Evolutionary conservation across 371 early-diverging fungal species (phyloP).

Genomic region (Syncephalis plumigaleata): DNA sequence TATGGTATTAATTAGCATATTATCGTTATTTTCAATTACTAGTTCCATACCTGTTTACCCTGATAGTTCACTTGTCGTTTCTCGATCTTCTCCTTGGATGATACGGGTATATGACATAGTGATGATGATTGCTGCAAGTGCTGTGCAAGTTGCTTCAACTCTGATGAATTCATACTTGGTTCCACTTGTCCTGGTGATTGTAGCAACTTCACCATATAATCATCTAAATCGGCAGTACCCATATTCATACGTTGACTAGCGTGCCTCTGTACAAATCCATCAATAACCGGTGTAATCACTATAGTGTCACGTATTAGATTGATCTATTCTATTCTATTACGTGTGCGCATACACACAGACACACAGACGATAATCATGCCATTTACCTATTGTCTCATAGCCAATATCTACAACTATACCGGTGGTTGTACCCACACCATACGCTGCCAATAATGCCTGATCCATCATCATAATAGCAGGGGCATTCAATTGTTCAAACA

Average conservation of each 20-base stretch:
- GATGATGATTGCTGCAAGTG: slow-evolving; percentile 1
- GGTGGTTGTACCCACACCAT: slow-evolving; percentile 56
- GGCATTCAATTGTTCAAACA: slow-evolving; percentile 79
- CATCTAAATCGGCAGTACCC: slow-evolving; percentile 48
- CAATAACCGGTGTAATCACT: slow-evolving; percentile 56
- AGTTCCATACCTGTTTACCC: background rate
- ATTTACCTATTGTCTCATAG: slow-evolving; percentile 14
- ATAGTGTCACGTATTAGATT: background rate
- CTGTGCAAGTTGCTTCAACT: too few species aligned
- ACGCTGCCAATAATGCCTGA: slow-evolving; percentile 63
- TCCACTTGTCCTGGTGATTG: slow-evolving; percentile 7
- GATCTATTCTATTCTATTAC: background rate
- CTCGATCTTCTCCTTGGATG: too few species aligned
- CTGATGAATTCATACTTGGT: too few species aligned
- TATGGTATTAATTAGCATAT: background rate
- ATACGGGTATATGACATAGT: slow-evolving; percentile 1
- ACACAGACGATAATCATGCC: too few species aligned
- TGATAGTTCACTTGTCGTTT: too few species aligned
- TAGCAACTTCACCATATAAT: slow-evolving; percentile 32
- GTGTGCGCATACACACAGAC: too few species aligned
- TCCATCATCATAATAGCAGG: slow-evolving; percentile 73
- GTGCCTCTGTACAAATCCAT: slow-evolving; percentile 35
- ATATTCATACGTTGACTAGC: slow-evolving; percentile 39
- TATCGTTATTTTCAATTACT: background rate
- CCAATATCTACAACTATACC: slow-evolving; percentile 87